These are phyloP conservation scores for Gremmenia infestans DNA, from an alignment of 2,329 filamentous ascomycete species.

Conservation along the genomic window DNA sequence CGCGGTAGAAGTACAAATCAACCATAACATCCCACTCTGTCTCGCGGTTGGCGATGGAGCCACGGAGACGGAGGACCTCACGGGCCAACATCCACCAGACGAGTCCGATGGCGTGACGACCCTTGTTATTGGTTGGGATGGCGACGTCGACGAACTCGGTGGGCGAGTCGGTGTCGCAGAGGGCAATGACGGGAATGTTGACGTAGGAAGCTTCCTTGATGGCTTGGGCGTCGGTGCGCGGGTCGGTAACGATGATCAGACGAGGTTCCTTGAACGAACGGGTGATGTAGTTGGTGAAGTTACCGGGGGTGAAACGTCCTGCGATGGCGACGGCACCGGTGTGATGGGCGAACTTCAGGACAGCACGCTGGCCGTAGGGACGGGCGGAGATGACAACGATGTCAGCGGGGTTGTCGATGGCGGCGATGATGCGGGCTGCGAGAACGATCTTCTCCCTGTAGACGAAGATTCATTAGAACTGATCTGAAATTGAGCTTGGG, in stretches of 20 bases:
- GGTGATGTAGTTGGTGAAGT: slow-evolving; percentile 99
- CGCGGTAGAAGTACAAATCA: slow-evolving; percentile 99
- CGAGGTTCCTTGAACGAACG: slow-evolving; percentile 99
- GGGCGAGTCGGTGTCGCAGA: slow-evolving; percentile 98
- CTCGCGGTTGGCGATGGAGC: slow-evolving; percentile 93
- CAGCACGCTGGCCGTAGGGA: slow-evolving; percentile 98
- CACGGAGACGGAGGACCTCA: slow-evolving; percentile 98
- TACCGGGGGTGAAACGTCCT: slow-evolving; percentile 99
- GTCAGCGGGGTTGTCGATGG: slow-evolving; percentile 98
- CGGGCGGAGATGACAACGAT: slow-evolving; percentile 99
- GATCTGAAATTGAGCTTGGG: neutral
- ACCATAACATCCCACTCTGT: slow-evolving; percentile 99
- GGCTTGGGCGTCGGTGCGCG: slow-evolving; percentile 98
- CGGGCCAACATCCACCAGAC: slow-evolving; percentile 99
- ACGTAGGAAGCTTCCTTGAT: slow-evolving; percentile 99
- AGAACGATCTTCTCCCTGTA: slow-evolving; percentile 98
- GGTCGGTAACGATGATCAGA: slow-evolving; percentile 98
- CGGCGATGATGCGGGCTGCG: slow-evolving; percentile 96
- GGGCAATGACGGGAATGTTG: slow-evolving; percentile 99
- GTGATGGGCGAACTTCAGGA: slow-evolving; percentile 99
- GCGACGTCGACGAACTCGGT: slow-evolving; percentile 99
- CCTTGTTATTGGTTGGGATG: slow-evolving; percentile 99
- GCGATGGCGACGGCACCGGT: slow-evolving; percentile 97
- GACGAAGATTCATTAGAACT: slow-evolving; percentile 22
- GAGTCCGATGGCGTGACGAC: slow-evolving; percentile 96